A percentile compares a stretch with the other conserved stretches of the same genome.
phyloP scores from a whole-genome alignment of 148 eudicot genomes.

The Fagopyrum tataricum region DNA sequence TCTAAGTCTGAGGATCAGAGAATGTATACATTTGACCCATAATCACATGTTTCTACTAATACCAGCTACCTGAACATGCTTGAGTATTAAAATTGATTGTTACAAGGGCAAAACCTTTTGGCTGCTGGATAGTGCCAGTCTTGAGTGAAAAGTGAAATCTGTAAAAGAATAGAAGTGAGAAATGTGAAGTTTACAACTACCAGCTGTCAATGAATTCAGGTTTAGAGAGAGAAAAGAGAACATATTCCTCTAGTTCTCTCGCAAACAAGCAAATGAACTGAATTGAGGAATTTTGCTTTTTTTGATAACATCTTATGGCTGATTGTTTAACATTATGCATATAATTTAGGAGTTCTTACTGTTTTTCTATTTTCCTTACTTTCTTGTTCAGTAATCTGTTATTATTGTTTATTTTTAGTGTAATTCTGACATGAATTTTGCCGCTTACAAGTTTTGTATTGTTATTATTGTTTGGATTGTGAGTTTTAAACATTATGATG shows the following conservation, averaged over 20 bases:
- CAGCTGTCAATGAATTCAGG: too few relatives aligned
- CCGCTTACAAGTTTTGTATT: too few relatives aligned
- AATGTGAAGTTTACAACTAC: background rate
- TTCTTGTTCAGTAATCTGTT: background rate
- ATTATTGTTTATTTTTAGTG: too few relatives aligned
- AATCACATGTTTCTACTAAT: background rate
- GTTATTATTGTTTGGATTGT: too few relatives aligned
- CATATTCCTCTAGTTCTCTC: background rate
- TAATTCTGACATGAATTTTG: too few relatives aligned
- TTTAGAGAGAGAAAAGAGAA: background rate
- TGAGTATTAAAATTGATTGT: background rate
- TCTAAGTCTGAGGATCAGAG: too few relatives aligned
- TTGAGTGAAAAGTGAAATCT: background rate
- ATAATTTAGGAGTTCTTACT: background rate
- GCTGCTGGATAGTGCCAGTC: background rate
- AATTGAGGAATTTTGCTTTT: background rate
- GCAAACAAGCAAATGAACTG: background rate
- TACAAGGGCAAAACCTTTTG: background rate
- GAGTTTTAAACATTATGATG: too few relatives aligned
- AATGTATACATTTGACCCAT: background rate
- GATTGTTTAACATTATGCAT: background rate
- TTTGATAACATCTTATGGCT: background rate
- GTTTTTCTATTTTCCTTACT: background rate
- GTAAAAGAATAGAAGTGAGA: background rate
- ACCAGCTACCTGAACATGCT: background rate